A percentile compares a stretch with the other conserved stretches of the same genome.
Evolutionary conservation across 495 filamentous ascomycete species (phyloP).

Genomic region (Astrocystis sublimbata): DNA sequence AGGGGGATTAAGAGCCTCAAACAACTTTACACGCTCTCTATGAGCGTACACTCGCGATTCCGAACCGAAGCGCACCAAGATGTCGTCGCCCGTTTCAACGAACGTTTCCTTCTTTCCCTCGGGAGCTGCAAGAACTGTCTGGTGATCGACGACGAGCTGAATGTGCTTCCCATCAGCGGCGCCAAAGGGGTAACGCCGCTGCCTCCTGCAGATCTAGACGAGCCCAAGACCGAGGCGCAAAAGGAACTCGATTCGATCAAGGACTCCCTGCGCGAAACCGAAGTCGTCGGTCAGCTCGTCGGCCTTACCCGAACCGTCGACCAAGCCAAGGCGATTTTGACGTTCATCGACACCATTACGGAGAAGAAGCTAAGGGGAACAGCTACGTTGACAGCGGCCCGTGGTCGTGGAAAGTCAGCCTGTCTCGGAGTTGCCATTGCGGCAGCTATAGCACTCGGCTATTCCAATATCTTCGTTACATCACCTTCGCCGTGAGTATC

Average conservation of each 20-base stretch:
- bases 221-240: slow-evolving; percentile 62
- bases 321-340: slow-evolving; percentile 91
- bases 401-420: slow-evolving; percentile 96
- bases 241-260: slow-evolving; percentile 86
- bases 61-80: slow-evolving; percentile 95
- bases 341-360: slow-evolving; percentile 93
- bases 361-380: slow-evolving; percentile 95
- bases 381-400: slow-evolving; percentile 87
- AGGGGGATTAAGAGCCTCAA: slow-evolving; percentile 98
- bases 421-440: slow-evolving; percentile 86
- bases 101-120: slow-evolving; percentile 93
- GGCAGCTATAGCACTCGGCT: slow-evolving; percentile 91
- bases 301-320: slow-evolving; percentile 86
- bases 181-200: slow-evolving; percentile 88
- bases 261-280: slow-evolving; percentile 77
- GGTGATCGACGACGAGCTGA: slow-evolving; percentile 96
- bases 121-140: slow-evolving; percentile 93
- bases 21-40: slow-evolving; percentile 94
- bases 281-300: slow-evolving; percentile 82
- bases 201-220: slow-evolving; percentile 69
- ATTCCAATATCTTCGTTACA: slow-evolving; percentile 99
- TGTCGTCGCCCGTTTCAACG: slow-evolving; percentile 95
- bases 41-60: slow-evolving; percentile 98
- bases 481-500: slow-evolving; percentile 73
- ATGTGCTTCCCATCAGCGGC: slow-evolving; percentile 95